These are phyloP conservation scores for Vaccinium corymbosum DNA, from an alignment of 148 eudicot genomes.

Conservation along the genomic window DNA sequence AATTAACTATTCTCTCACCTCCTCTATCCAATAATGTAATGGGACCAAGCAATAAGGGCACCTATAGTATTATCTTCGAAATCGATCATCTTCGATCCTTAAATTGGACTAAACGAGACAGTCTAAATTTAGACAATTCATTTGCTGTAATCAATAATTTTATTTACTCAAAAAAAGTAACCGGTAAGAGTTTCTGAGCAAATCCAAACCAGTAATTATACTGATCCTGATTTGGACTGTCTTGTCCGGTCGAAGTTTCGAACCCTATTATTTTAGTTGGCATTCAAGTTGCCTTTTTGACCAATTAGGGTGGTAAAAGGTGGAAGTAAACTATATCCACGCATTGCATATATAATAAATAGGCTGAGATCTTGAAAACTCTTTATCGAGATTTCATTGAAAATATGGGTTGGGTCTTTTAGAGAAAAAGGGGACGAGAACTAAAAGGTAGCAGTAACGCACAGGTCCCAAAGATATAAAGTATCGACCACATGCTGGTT, in stretches of 20 bases:
- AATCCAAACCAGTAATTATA: no score
- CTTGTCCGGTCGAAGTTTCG: no score
- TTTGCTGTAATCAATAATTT: no score
- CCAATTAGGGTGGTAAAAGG: not conserved
- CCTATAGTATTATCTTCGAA: not conserved
- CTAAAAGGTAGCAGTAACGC: not conserved
- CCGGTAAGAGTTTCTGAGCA: no score
- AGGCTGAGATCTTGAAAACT: not conserved
- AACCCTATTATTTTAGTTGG: not conserved
- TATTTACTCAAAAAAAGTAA: no score
- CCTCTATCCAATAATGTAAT: not conserved
- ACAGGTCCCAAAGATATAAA: not conserved
- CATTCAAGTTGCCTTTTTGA: not conserved
- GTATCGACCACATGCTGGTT: not conserved
- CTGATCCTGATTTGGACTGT: no score
- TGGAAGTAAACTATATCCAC: not conserved
- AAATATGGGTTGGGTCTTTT: not conserved
- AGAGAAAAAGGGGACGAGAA: not conserved
- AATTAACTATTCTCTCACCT: slow-evolving; percentile 8
- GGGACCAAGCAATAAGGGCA: slow-evolving; percentile 5
- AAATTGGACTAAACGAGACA: no score
- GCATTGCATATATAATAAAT: not conserved
- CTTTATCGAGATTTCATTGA: not conserved
- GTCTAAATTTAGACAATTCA: no score
- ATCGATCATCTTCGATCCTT: no score